phyloP scores from a whole-genome alignment of 2,329 filamentous ascomycete genomes.

The Thermothelomyces thermophilus region DNA sequence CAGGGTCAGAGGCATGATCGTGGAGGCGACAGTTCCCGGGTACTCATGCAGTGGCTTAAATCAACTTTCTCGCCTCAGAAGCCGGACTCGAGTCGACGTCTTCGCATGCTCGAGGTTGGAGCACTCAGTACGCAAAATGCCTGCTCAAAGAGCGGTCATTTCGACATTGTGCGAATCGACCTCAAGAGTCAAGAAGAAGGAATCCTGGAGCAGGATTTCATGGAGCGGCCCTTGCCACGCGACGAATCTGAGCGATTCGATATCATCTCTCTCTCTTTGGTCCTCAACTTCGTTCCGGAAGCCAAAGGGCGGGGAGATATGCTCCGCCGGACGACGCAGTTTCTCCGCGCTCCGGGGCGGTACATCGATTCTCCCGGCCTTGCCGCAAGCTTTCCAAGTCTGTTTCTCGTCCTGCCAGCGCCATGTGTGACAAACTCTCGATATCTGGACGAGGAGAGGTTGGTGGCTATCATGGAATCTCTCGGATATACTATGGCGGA shows the following conservation, averaged over 20 bases:
- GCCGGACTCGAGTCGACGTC: conserved; percentile 20
- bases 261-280: conserved; percentile 83
- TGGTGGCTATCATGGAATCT: conserved; percentile 66
- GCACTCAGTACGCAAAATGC: conserved; percentile 79
- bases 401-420: conserved; percentile 86
- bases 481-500: conserved; percentile 64
- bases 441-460: conserved; percentile 67
- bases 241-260: conserved; percentile 65
- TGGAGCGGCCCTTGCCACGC: conserved; percentile 71
- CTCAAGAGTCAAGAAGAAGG: conserved; percentile 76
- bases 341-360: conserved; percentile 45
- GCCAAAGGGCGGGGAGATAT: conserved; percentile 71
- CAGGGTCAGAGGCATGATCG: conserved; percentile 59
- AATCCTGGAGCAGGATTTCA: conserved; percentile 88
- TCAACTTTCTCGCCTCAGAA: conserved; percentile 27
- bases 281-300: conserved; percentile 89
- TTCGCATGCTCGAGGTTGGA: conserved; percentile 81
- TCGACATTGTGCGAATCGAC: conserved; percentile 79
- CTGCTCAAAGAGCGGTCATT: conserved; percentile 64
- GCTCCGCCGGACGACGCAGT: conserved; percentile 68
- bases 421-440: conserved; percentile 86
- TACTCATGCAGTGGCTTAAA: conserved; percentile 58
- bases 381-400: conserved; percentile 49
- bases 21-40: conserved; percentile 59
- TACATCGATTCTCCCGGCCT: conserved; percentile 8